Evolutionary conservation across 2,329 filamentous ascomycete genomes (phyloP), one percentile per base, ranked within the genome.

Genomic region (Colletotrichum melonis): DNA sequence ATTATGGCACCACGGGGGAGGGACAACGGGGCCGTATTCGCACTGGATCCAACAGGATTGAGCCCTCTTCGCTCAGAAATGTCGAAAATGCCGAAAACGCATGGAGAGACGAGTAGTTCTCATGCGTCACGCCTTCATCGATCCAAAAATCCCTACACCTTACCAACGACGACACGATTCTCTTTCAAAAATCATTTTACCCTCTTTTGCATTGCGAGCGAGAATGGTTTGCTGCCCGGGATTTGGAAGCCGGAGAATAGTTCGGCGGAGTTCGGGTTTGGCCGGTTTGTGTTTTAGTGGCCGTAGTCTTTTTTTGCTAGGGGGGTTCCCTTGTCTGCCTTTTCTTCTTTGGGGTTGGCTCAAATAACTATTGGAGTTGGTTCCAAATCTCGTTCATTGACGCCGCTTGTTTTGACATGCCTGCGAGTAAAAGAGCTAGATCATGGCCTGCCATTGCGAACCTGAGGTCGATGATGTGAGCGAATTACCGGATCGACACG

Each of bases 31-130:
- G 63, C 32, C 57, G 69, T 7, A 12, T 52, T 12, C 57, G 52
- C 16, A 30, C 35, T 28, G 38, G 35, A 4, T 28, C 63, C 8
- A 35, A 56, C 24, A 63, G 69, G 14, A 55, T 63, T n/a, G 68
- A 72, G 32, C 68, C 72, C 1, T 74, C 72, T 16, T 72, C 63
- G 5, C 52, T 72, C 63, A 67, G 72, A 42, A 74, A 72, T 14
- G 57, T 64, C 14, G 42, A 49, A 49, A 49, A 49, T 49, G 42
- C 42, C 19, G 42, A 49, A 49, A 49, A 22, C 19, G 42, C 3
- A 8, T 72, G 72, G 72, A 55, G 54, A 8, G 63, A 22, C 16
- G 63, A 72, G 16, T 72, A 49, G 19, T 12, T 11, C 7, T 26
- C 32, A 4, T 19, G 2, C 0, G 1, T 1, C 19, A 35, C 5